Evolutionary conservation across 352 stramenopile species (phyloP), one percentile per base, ranked within the genome.

Genomic region (Stramenopiles sp.): DNA sequence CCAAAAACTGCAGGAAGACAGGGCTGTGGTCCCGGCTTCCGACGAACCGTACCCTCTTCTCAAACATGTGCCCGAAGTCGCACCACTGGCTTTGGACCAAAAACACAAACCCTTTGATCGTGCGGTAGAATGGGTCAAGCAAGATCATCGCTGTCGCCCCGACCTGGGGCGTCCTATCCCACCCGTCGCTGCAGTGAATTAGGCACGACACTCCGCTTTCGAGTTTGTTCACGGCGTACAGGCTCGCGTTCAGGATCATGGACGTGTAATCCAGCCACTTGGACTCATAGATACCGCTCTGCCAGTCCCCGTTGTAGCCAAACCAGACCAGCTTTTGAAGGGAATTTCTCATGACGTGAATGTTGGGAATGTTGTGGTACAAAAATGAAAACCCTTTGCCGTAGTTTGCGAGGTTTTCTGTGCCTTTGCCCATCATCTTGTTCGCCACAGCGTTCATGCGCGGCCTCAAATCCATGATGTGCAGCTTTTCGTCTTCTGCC

Each of bases 281-380:
- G 4, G 78, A 68, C 0, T n/a, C n/a, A 18, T 82, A 37, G 12
- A 81, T 77, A 31, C 76, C 18, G 78, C 78, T 74, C 3, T 32
- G 75, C 74, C 4, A 73, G 76, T 74, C 68, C 12, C 12, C n/a
- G 48, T 49, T 68, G 18, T 74, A 12, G 74, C 53, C 74, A 74
- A 90, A 80, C 1, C 76, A 77, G 30, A 84, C 81, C 0, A 95
- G 77, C 43, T 78, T 81, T 71, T 90, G 83, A 25, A 94, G 80
- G 76, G 83, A 89, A 68, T 95, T 87, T 6, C 90, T 86, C 85
- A 96, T 92, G 2, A 86, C 88, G 77, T 96, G 90, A 74, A 96
- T 96, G 80, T 96, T 95, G 12, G 86, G 86, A 74, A 96, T 94
- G 77, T 92, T 89, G 12, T 94, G 81, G 75, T 93, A 94, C 3